Evolutionary conservation across 371 early-diverging fungal species (phyloP), one percentile per base, ranked within the genome.

Genomic region (Encephalitozoon romaleae): DNA sequence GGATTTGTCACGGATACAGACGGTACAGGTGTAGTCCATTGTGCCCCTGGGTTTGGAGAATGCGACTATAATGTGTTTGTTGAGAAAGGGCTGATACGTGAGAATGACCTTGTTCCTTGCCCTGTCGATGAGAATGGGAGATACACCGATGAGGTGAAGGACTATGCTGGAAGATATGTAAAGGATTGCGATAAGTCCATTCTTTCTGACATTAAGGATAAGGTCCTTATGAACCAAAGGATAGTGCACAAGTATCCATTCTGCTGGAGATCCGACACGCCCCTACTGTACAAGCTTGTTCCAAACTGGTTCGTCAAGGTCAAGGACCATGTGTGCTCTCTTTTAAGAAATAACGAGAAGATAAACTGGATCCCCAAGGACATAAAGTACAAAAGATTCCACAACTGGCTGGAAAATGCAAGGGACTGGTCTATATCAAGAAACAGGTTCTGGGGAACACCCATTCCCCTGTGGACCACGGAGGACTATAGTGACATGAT

Each of bases 361-460:
- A 93, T 94, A 72, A 88, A 90, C 82, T 96, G 97, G 97, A 93
- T 94, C n/a, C 99, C 99, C 34, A 88, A 89, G 47, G 91, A 91
- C 81, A 94, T 98, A 32, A 91, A 94, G 86, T 94, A 94, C 81
- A 94, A 94, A 88, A 91, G 96, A 63, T 99, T 98, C 83, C 92
- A 90, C 77, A 94, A 95, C 88, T 99, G 99, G 99, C 90, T 98
- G 70, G 92, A 88, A 70, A 91, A 92, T 82, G 96, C 95, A 26
- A 90, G 93, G 77, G 99, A 99, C 87, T 99, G 99, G 99, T 91
- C 93, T 80, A 88, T 99, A 47, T 95, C 96, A 45, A 91, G 99
- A 84, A 95, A 92, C 87, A 90, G 99, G 79, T 99, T 93, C 88
- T 99, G 99, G 99, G 99, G 99, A 78, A 99, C 99, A 15, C 99